Evolutionary conservation across 768 basidiomycete genomes (phyloP).

Genomic region (Panus rudis): DNA sequence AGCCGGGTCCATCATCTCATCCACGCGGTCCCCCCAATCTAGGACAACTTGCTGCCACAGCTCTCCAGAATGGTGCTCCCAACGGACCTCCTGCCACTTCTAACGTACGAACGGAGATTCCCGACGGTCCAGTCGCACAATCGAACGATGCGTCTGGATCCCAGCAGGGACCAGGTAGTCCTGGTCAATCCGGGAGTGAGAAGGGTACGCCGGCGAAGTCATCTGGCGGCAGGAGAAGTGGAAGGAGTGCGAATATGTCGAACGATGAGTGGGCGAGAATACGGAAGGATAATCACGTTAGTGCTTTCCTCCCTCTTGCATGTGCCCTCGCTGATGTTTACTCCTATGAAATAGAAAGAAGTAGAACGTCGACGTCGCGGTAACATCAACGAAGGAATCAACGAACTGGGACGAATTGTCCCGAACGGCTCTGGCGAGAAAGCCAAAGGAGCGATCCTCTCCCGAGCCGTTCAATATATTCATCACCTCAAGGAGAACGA

Average conservation of each 20-base stretch:
- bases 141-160: conserved; percentile 5
- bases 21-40: conserved; percentile 23
- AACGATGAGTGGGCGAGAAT: conserved; percentile 35
- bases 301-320: conserved; percentile 9
- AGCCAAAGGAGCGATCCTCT: conserved; percentile 84
- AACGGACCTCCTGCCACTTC: background rate
- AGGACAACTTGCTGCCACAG: conserved; percentile 16
- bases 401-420: conserved; percentile 81
- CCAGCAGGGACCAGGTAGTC: conserved; percentile 1
- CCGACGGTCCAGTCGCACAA: background rate
- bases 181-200: background rate
- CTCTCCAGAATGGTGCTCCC: conserved; percentile 9
- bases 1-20: conserved; percentile 25
- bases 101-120: background rate
- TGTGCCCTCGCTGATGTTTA: background rate
- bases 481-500: conserved; percentile 88
- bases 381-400: conserved; percentile 96
- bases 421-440: conserved; percentile 84
- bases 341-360: conserved; percentile 75
- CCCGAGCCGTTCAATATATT: conserved; percentile 87
- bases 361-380: conserved; percentile 92
- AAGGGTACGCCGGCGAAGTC: conserved; percentile 8
- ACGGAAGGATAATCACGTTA: conserved; percentile 41
- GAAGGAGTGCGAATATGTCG: conserved; percentile 24
- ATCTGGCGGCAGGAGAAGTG: conserved; percentile 15